phyloP scores from a whole-genome alignment of 176 grass and related monocot genomes.

The Tillandsia leiboldiana region DNA sequence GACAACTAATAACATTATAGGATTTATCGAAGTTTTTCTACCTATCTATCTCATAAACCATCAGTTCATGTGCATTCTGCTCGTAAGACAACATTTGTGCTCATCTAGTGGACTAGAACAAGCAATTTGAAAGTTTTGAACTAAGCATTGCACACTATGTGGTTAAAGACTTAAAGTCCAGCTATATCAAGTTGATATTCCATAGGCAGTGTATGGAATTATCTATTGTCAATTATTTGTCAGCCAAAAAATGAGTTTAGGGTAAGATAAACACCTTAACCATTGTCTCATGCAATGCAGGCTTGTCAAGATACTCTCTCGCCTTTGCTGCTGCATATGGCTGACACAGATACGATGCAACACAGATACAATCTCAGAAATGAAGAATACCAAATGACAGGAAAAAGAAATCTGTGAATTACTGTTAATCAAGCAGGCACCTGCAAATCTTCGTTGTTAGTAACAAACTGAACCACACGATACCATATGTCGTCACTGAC shows the following conservation, averaged over 20 bases:
- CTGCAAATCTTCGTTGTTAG: conserved; percentile 99
- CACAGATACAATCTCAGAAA: conserved; percentile 11
- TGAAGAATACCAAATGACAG: conserved; percentile 13
- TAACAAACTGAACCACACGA: conserved; percentile 99
- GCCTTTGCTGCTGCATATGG: conserved; percentile 92
- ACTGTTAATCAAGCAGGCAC: conserved; percentile 37
- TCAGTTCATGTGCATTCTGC: too few relatives aligned
- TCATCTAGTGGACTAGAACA: too few relatives aligned
- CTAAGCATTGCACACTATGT: too few relatives aligned
- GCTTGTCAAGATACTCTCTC: conserved; percentile 93
- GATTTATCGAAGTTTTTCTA: too few relatives aligned
- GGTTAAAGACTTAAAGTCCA: too few relatives aligned
- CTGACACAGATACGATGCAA: conserved; percentile 24
- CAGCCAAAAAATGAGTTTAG: conserved; percentile 3
- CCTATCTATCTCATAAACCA: too few relatives aligned
- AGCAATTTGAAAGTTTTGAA: too few relatives aligned
- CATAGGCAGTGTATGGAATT: neutral
- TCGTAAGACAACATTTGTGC: too few relatives aligned
- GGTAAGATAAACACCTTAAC: conserved; percentile 69
- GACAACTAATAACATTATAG: neutral
- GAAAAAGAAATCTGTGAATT: conserved; percentile 4
- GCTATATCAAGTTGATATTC: neutral
- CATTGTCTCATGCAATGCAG: conserved; percentile 98
- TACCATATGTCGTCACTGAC: conserved; percentile 99
- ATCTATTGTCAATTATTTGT: neutral